These are phyloP conservation scores for Musa acuminata DNA, from an alignment of 176 grass and related monocot genomes.

Conservation along the genomic window DNA sequence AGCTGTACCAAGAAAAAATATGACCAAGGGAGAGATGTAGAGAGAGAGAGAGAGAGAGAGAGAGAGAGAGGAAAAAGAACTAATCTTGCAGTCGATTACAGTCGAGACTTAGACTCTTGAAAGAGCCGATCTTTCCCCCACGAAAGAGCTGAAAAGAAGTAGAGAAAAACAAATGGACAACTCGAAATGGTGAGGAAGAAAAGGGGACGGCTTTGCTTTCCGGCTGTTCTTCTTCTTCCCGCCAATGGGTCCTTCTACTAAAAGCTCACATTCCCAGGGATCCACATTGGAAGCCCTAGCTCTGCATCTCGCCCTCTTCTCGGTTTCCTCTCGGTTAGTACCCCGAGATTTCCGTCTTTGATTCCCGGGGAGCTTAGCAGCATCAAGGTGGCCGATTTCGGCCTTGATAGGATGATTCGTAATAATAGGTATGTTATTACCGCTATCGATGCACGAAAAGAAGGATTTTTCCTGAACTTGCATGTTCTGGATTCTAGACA, in stretches of 20 bases:
- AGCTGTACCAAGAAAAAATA: conserved; percentile 53
- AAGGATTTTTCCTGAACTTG: background rate
- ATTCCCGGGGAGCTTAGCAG: background rate
- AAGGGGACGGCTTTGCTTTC: background rate
- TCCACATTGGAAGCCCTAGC: background rate
- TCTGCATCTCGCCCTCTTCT: background rate
- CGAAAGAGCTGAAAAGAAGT: background rate
- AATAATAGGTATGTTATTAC: background rate
- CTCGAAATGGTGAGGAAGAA: no score
- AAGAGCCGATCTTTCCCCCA: background rate
- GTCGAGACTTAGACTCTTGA: background rate
- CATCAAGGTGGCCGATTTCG: background rate
- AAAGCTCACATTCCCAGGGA: background rate
- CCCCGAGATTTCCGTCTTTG: background rate
- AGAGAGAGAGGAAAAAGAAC: background rate
- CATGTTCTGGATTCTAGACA: background rate
- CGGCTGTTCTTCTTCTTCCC: background rate
- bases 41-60: background rate
- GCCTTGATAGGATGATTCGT: background rate
- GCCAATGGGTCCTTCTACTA: background rate
- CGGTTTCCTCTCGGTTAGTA: background rate
- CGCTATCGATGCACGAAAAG: background rate
- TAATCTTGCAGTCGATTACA: background rate
- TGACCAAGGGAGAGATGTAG: background rate
- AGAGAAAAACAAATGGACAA: no score